Percentiles rank a stretch among this genome's conserved stretches.
phyloP scores from a whole-genome alignment of 257 asterid genomes.

The Paulownia fortunei region DNA sequence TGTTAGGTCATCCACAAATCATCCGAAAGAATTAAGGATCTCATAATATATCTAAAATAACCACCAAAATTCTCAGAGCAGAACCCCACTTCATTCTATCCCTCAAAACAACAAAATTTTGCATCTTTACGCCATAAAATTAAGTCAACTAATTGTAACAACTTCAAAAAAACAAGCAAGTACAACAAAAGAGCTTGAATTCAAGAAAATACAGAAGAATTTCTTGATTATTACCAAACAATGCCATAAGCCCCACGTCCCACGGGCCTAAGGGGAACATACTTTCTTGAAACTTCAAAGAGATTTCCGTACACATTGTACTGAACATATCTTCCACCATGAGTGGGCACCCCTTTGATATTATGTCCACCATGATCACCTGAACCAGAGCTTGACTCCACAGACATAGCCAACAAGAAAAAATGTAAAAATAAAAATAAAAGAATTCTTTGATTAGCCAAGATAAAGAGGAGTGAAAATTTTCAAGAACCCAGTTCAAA shows the following conservation, averaged over 20 bases:
- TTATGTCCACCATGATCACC: constrained; percentile 70
- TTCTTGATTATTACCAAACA: constrained; percentile 58
- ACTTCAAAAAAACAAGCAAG: not conserved
- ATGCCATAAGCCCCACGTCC: constrained; percentile 91
- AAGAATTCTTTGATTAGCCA: not conserved
- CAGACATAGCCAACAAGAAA: constrained; percentile 45
- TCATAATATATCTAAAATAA: not conserved
- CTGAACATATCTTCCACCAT: constrained; percentile 74
- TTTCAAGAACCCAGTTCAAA: constrained; percentile 37
- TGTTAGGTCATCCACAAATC: not conserved
- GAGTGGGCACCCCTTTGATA: constrained; percentile 68
- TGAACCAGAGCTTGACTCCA: constrained; percentile 63
- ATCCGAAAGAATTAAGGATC: not conserved
- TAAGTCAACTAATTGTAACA: not conserved
- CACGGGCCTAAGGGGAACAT: constrained; percentile 73
- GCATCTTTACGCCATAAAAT: not conserved
- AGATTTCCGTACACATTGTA: constrained; percentile 84
- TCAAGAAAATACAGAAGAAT: not conserved
- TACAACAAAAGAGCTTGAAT: not conserved
- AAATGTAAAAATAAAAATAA: not conserved
- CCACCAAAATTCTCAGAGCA: not conserved
- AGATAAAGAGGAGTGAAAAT: constrained; percentile 13
- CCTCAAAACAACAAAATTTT: not conserved
- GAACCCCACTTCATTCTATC: not conserved
- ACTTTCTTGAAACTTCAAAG: constrained; percentile 76